phyloP scores from a whole-genome alignment of 1,139 yeast species.

The Kodamaea suecica region DNA sequence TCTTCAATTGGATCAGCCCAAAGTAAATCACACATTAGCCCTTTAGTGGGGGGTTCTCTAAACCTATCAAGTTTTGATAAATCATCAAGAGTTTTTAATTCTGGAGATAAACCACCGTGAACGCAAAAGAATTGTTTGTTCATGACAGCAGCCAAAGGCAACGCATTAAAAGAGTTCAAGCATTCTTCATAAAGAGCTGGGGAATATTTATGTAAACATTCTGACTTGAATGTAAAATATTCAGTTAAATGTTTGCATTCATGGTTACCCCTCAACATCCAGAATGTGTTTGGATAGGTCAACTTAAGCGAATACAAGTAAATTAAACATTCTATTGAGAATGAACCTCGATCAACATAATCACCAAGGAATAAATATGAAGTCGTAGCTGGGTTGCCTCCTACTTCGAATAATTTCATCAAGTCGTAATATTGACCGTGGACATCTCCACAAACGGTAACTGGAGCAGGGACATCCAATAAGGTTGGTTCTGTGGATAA shows the following conservation, averaged over 20 bases:
- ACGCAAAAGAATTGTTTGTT: slow-evolving; percentile 94
- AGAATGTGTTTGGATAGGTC: slow-evolving; percentile 71
- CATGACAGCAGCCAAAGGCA: slow-evolving; percentile 93
- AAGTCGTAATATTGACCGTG: slow-evolving; percentile 95
- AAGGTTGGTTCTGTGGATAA: slow-evolving; percentile 74
- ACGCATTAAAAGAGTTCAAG: slow-evolving; percentile 75
- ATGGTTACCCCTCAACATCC: slow-evolving; percentile 91
- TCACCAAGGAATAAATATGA: slow-evolving; percentile 89
- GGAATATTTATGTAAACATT: slow-evolving; percentile 85
- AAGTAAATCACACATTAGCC: slow-evolving; percentile 89
- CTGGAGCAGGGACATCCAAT: slow-evolving; percentile 83
- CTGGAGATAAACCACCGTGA: slow-evolving; percentile 96
- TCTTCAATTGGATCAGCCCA: slow-evolving; percentile 97
- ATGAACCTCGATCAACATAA: slow-evolving; percentile 93
- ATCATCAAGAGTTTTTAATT: slow-evolving; percentile 68
- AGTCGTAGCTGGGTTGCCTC: slow-evolving; percentile 80
- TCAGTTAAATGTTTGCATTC: slow-evolving; percentile 93
- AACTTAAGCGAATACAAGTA: slow-evolving; percentile 79
- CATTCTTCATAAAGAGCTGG: slow-evolving; percentile 67
- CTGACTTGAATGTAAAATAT: slow-evolving; percentile 88
- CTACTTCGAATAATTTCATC: slow-evolving; percentile 89
- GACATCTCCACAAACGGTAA: slow-evolving; percentile 93
- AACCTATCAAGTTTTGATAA: slow-evolving; percentile 71
- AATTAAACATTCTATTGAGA: slow-evolving; percentile 83
- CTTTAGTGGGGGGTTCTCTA: slow-evolving; percentile 90